A percentile compares a stretch with the other conserved stretches of the same genome.
Conservation (phyloP, 1,139 yeast genomes). For the Lodderomyces metapsilosis region DNA sequence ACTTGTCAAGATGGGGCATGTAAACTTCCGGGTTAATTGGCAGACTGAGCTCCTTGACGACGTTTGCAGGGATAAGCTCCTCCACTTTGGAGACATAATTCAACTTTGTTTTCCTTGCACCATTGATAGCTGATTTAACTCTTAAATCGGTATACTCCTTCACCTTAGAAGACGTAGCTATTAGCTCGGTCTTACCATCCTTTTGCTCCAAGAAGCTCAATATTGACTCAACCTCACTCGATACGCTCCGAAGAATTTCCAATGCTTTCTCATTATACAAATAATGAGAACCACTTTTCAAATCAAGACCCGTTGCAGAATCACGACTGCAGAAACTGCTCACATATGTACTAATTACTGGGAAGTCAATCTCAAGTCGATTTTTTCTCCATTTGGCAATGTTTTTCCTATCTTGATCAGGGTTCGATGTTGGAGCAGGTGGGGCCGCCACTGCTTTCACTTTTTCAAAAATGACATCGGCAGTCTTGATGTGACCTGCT, state of each 20-base stretch:
- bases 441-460: conserved; percentile 32
- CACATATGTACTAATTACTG: conserved; percentile 28
- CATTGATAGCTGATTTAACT: conserved; percentile 11
- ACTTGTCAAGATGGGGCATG: conserved; percentile 27
- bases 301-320: conserved; percentile 27
- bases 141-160: conserved; percentile 18
- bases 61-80: conserved; percentile 16
- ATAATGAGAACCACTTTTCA: conserved; percentile 29
- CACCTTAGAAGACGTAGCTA: conserved; percentile 2
- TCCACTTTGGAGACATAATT: conserved; percentile 4
- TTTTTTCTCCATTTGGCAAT: conserved; percentile 5
- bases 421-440: conserved; percentile 17
- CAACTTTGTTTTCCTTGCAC: not conserved
- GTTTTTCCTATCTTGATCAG: not conserved
- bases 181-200: conserved; percentile 6
- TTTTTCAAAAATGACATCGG: conserved; percentile 27
- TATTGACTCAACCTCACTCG: conserved; percentile 30
- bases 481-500: conserved; percentile 27
- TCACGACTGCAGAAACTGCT: conserved; percentile 29
- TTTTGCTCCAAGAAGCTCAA: conserved; percentile 15
- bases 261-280: conserved; percentile 22
- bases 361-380: conserved; percentile 14
- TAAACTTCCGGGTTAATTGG: conserved; percentile 30
- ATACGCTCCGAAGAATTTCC: conserved; percentile 8
- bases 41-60: conserved; percentile 11